Evolutionary conservation across 768 basidiomycete species (phyloP), one percentile per base, ranked within the genome.

Genomic region (Mycena galericulata): DNA sequence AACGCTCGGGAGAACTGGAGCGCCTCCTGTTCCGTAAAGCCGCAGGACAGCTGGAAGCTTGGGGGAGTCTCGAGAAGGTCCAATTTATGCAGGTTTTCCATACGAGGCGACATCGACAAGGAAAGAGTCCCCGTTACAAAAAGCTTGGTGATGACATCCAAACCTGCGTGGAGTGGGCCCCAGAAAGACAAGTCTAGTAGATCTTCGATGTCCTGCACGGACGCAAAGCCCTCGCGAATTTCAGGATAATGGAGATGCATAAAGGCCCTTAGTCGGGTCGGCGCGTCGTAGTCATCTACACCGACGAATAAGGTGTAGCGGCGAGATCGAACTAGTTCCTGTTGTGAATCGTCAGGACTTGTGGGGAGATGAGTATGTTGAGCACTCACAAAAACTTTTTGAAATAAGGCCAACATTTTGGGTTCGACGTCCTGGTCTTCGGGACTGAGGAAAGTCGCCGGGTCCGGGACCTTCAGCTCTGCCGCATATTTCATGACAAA

Each of bases 271-370:
- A 1, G 11, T 7, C 36, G 56, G 30, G 40, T 18, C 2, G 47
- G 64, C 11, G 55, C 36, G n/a, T 65, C 63, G 36, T 57, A 65
- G 12, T 56, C 34, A 26, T 65, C 63, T 8, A 65, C 49, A 2
- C 56, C 49, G 27, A 65, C 49, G 22, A 58, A 65, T 8, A 58
- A 38, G 9, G 55, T 65, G 36, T 59, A 24, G 5, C 24, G 27
- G 18, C 20, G 5, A 11, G 36, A 4, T 15, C 32, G 6, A 12
- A 65, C 64, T 15, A 58, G 18, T 2, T 51, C 40, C 64, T 65
- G 9, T 14, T 10, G 41, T 41, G 18, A 49, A 14, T 11, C 10
- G 18, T 50, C 2, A 38, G 36, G 5, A 1, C 22, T 11, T 18
- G 7, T 41, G 11, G 12, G 18, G 34, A 18, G 27, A 24, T 20